Percentiles rank a stretch among this genome's conserved stretches.
These are phyloP conservation scores for Nidularia sp. DNA, from an alignment of 768 basidiomycete species.

Conservation along the genomic window DNA sequence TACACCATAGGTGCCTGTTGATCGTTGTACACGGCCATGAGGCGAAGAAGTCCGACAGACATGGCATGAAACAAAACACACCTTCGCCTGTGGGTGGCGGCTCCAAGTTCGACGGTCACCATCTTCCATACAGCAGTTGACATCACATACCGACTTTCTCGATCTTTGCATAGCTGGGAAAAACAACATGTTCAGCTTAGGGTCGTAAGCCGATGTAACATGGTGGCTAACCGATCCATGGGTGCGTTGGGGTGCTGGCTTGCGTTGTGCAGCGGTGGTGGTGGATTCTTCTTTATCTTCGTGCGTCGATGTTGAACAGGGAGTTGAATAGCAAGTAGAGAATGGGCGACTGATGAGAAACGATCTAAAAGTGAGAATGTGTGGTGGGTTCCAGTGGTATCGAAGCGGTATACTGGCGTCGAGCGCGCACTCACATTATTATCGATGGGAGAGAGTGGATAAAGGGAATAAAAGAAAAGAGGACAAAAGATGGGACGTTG, in stretches of 20 bases:
- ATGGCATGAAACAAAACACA: slow-evolving; percentile 16
- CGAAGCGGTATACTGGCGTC: slow-evolving; percentile 9
- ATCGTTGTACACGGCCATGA: not conserved
- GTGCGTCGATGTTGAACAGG: too few relatives aligned
- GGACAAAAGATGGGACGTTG: slow-evolving; percentile 7
- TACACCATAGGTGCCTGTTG: slow-evolving; percentile 92
- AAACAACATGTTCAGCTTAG: slow-evolving; percentile 8
- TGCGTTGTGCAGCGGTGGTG: not conserved
- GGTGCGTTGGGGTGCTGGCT: not conserved
- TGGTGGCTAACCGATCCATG: slow-evolving; percentile 43
- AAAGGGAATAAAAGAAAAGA: slow-evolving; percentile 5
- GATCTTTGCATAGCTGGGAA: slow-evolving; percentile 85
- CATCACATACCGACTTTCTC: slow-evolving; percentile 91
- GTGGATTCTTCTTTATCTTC: not conserved
- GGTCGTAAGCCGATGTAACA: slow-evolving; percentile 5
- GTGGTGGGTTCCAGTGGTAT: too few relatives aligned
- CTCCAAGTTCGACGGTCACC: not conserved
- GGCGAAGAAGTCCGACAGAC: not conserved
- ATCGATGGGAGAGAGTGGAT: slow-evolving; percentile 11
- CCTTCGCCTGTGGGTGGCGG: slow-evolving; percentile 40
- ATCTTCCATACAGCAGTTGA: not conserved
- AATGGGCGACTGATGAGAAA: too few relatives aligned
- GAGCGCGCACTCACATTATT: slow-evolving; percentile 18
- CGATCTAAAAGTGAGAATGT: too few relatives aligned
- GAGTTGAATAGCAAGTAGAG: too few relatives aligned